A percentile compares a stretch with the other conserved stretches of the same genome.
These are phyloP conservation scores for Paraphaeosphaeria sporulosa DNA, from an alignment of 2,329 filamentous ascomycete genomes.

Conservation along the genomic window DNA sequence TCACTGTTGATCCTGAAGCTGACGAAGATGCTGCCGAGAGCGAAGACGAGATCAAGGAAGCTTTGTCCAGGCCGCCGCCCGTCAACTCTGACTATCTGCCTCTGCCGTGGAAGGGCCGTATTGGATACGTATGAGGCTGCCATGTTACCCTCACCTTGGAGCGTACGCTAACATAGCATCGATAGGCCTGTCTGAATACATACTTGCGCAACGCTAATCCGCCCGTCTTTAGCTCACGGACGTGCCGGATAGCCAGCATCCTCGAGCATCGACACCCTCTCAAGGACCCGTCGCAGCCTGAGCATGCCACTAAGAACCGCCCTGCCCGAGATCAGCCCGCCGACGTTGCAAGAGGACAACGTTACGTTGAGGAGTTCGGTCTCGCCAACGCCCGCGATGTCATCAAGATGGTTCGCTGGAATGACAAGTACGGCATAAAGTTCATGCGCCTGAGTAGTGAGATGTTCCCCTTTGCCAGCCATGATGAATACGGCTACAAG, in stretches of 20 bases:
- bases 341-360: conserved; percentile 70
- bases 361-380: conserved; percentile 78
- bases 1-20: conserved; percentile 58
- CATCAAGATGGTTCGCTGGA: conserved; percentile 87
- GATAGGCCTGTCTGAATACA: conserved; percentile 85
- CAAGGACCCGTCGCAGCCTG: conserved; percentile 74
- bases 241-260: conserved; percentile 89
- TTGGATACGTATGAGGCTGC: conserved; percentile 76
- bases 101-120: conserved; percentile 85
- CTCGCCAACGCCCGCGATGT: conserved; percentile 85
- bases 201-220: conserved; percentile 84
- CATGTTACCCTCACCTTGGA: conserved; percentile 17
- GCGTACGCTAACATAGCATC: conserved; percentile 26
- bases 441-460: conserved; percentile 93
- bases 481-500: conserved; percentile 84
- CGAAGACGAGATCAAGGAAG: conserved; percentile 65
- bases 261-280: conserved; percentile 87
- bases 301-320: conserved; percentile 84
- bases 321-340: conserved; percentile 77
- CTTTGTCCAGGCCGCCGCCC: conserved; percentile 71
- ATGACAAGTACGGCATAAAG: conserved; percentile 87
- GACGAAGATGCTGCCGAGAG: conserved; percentile 56
- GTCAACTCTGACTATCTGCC: conserved; percentile 85
- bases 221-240: conserved; percentile 88
- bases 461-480: conserved; percentile 96